phyloP scores from a whole-genome alignment of 2,329 filamentous ascomycete species.

The Fusarium annulatum region DNA sequence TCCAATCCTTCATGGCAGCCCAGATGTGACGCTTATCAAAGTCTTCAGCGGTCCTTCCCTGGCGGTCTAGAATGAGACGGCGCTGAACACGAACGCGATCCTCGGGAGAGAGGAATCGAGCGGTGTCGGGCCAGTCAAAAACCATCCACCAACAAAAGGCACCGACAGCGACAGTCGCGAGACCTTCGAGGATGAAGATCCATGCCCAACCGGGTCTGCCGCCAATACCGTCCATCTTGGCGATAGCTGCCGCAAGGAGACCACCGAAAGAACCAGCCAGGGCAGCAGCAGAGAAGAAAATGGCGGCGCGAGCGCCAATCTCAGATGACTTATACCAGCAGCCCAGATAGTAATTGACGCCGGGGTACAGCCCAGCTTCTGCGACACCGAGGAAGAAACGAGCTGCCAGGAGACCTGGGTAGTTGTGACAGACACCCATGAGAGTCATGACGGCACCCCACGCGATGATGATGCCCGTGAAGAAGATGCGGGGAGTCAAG shows the following conservation, averaged over 20 bases:
- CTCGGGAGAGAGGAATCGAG: conserved; percentile 72
- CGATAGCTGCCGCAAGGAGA: conserved; percentile 75
- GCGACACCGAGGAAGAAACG: conserved; percentile 72
- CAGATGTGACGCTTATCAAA: conserved; percentile 79
- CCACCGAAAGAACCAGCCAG: conserved; percentile 80
- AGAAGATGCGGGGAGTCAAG: conserved; percentile 69
- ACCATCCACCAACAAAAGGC: conserved; percentile 77
- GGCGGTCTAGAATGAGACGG: conserved; percentile 74
- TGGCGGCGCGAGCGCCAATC: conserved; percentile 75
- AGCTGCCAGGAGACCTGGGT: conserved; percentile 56
- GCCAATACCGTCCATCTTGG: conserved; percentile 71
- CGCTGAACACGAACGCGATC: conserved; percentile 76
- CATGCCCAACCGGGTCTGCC: conserved; percentile 66
- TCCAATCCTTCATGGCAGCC: conserved; percentile 79
- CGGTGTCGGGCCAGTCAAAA: conserved; percentile 81
- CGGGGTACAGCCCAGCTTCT: conserved; percentile 74
- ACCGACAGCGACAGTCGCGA: conserved; percentile 74
- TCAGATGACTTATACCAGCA: conserved; percentile 84
- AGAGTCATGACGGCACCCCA: conserved; percentile 60
- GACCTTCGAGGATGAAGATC: conserved; percentile 75
- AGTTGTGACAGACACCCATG: conserved; percentile 61
- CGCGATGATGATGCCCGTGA: conserved; percentile 73
- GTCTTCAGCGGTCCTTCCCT: conserved; percentile 74
- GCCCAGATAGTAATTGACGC: conserved; percentile 75
- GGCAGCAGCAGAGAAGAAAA: conserved; percentile 84